Percentiles rank a stretch among this genome's conserved stretches.
Conservation (phyloP, 2,329 filamentous ascomycete genomes). For the Chaetomiaceae sp. region DNA sequence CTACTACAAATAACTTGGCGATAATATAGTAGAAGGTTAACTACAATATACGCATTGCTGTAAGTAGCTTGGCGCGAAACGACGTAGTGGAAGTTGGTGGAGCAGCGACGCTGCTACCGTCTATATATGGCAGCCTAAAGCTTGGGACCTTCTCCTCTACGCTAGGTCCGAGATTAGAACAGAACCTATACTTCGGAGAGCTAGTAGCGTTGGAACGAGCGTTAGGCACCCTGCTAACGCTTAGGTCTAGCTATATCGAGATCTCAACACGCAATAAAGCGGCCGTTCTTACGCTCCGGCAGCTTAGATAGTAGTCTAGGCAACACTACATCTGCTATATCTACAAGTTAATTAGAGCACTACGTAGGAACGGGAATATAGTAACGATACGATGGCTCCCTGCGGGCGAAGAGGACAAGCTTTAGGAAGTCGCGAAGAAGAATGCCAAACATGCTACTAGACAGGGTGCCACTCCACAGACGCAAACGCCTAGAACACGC, state of each 20-base stretch:
- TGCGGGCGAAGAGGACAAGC: too few species aligned
- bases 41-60: too few species aligned
- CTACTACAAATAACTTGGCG: too few species aligned
- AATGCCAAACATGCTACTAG: too few species aligned
- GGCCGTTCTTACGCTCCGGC: background rate
- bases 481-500: too few species aligned
- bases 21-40: too few species aligned
- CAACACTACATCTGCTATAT: background rate
- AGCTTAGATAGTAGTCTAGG: background rate
- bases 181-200: background rate
- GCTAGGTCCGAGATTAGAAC: background rate
- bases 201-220: background rate
- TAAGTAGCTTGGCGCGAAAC: too few species aligned
- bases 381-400: too few species aligned
- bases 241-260: background rate
- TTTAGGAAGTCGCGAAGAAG: too few species aligned
- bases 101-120: background rate
- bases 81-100: too few species aligned
- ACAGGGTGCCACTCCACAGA: too few species aligned
- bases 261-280: slow-evolving; percentile 3
- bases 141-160: background rate
- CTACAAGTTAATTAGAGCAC: background rate
- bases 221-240: background rate
- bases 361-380: background rate
- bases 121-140: background rate